These are phyloP conservation scores for Abelmoschus esculentus DNA, from an alignment of 345 rosid genomes.

Conservation along the genomic window DNA sequence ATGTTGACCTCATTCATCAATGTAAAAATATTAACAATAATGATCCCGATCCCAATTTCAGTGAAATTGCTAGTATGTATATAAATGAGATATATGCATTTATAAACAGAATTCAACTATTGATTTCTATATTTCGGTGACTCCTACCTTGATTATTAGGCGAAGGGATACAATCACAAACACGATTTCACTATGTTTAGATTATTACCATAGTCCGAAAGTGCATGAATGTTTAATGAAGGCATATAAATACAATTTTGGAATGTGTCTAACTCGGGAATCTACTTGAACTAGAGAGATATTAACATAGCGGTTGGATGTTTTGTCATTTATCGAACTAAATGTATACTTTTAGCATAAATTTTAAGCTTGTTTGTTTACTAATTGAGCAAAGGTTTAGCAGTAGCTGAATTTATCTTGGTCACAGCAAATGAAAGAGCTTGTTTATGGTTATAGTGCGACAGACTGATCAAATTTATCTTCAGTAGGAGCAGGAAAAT, in stretches of 20 bases:
- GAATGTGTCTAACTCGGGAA: neutral
- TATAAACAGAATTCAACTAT: neutral
- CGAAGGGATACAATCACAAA: neutral
- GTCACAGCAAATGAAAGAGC: neutral
- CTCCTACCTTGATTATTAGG: neutral
- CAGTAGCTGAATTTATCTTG: neutral
- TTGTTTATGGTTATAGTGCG: neutral
- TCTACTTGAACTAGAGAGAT: neutral
- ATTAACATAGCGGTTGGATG: neutral
- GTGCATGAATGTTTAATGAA: neutral
- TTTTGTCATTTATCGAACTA: neutral
- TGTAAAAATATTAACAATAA: neutral
- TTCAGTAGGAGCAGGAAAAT: too few relatives aligned
- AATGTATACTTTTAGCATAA: neutral
- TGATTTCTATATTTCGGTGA: neutral
- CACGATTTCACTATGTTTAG: neutral
- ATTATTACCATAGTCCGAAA: neutral
- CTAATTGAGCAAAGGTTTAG: neutral
- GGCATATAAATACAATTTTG: neutral
- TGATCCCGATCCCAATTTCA: neutral
- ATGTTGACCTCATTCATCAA: neutral
- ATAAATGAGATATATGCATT: neutral
- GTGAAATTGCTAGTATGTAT: neutral
- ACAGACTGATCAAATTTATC: too few relatives aligned
- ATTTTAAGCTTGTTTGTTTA: neutral